Percentiles rank a stretch among this genome's conserved stretches.
phyloP scores from a whole-genome alignment of 2,329 filamentous ascomycete genomes.

The Septoria linicola region DNA sequence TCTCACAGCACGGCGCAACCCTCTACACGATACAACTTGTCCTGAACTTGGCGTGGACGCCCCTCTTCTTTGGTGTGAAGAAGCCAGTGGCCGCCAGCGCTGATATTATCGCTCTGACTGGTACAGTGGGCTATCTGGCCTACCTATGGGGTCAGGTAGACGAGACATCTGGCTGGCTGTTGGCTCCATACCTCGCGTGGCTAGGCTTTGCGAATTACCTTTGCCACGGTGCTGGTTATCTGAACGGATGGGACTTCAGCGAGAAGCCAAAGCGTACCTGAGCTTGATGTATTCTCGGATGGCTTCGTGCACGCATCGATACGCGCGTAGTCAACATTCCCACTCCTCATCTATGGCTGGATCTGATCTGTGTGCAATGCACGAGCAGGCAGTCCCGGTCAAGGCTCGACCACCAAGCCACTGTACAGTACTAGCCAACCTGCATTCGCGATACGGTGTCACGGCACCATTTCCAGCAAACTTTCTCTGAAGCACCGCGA shows the following conservation, averaged over 20 bases:
- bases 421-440: too few relatives aligned
- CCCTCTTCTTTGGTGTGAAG: slow-evolving; percentile 80
- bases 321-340: not conserved
- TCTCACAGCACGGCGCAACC: slow-evolving; percentile 60
- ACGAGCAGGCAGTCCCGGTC: too few relatives aligned
- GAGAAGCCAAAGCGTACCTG: slow-evolving; percentile 15
- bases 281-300: not conserved
- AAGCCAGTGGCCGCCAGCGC: slow-evolving; percentile 70
- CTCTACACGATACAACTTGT: slow-evolving; percentile 84
- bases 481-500: too few relatives aligned
- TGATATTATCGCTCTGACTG: slow-evolving; percentile 72
- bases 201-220: slow-evolving; percentile 85
- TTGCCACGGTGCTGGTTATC: slow-evolving; percentile 43
- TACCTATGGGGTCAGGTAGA: slow-evolving; percentile 77
- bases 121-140: slow-evolving; percentile 69
- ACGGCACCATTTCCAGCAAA: too few relatives aligned
- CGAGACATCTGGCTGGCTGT: slow-evolving; percentile 66
- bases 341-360: too few relatives aligned
- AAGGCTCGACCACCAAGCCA: too few relatives aligned
- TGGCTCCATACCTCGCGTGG: slow-evolving; percentile 84
- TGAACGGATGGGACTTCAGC: slow-evolving; percentile 44
- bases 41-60: slow-evolving; percentile 87
- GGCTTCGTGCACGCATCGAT: not conserved
- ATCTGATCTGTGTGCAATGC: too few relatives aligned
- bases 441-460: too few relatives aligned